These are phyloP conservation scores for Coniochaeta pulveracea DNA, from an alignment of 2,329 filamentous ascomycete genomes.

Conservation along the genomic window DNA sequence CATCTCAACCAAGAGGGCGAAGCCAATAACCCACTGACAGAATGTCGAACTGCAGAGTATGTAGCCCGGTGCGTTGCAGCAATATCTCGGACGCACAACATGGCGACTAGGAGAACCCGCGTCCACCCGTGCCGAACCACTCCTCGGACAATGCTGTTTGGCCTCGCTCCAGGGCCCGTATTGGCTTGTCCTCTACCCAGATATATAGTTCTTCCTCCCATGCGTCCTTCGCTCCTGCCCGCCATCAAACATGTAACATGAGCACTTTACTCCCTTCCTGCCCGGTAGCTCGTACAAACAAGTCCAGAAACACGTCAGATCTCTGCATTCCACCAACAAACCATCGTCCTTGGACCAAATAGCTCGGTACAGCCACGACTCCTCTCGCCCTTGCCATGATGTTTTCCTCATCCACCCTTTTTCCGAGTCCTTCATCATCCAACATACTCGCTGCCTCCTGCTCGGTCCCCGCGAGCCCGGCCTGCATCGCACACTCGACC, in stretches of 20 bases:
- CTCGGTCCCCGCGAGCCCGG: conserved; percentile 15
- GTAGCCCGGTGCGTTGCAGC: too few species aligned
- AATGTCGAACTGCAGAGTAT: too few species aligned
- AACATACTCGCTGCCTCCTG: conserved; percentile 14
- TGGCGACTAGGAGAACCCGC: too few species aligned
- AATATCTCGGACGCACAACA: too few species aligned
- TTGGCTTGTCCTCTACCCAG: too few species aligned
- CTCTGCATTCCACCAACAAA: conserved; percentile 64
- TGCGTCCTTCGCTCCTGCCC: too few species aligned
- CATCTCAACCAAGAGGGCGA: too few species aligned
- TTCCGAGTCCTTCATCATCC: conserved; percentile 10
- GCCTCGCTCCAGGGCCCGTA: too few species aligned
- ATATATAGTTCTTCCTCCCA: too few species aligned
- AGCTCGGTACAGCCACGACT: conserved; percentile 61
- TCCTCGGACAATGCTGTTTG: too few species aligned
- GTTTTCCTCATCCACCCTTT: conserved; percentile 18
- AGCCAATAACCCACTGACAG: too few species aligned
- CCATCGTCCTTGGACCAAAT: conserved; percentile 57
- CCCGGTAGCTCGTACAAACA: conserved; percentile 51
- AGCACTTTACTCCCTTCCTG: conserved; percentile 1
- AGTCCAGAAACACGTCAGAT: conserved; percentile 48
- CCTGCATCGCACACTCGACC: conserved; percentile 16
- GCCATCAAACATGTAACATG: not conserved
- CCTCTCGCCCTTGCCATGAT: conserved; percentile 16
- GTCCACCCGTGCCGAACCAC: too few species aligned